phyloP scores from a whole-genome alignment of 345 rosid genomes.

The Angophora floribunda region DNA sequence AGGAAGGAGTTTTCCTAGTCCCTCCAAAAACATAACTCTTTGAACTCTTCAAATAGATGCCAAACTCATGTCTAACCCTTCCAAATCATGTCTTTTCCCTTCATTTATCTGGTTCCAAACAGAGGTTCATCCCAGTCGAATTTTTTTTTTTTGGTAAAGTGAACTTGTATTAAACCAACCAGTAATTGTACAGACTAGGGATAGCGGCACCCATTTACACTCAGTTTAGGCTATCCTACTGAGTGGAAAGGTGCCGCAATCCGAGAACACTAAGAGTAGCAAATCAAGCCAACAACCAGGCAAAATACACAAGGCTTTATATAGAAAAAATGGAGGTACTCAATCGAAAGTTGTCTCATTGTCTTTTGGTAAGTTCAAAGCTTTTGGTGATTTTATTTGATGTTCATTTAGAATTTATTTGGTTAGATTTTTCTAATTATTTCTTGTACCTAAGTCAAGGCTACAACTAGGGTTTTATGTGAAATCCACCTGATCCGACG shows the following conservation, averaged over 20 bases:
- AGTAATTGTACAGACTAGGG: no score
- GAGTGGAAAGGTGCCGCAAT: no score
- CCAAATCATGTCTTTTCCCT: not conserved
- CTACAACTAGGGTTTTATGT: not conserved
- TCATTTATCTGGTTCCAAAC: not conserved
- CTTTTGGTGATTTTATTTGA: not conserved
- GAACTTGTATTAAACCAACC: no score
- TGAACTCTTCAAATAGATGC: not conserved
- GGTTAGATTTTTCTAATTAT: not conserved
- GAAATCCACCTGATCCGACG: not conserved
- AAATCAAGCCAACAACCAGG: no score
- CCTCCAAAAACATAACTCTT: not conserved
- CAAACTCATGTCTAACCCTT: fast-evolving
- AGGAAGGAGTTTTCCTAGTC: not conserved
- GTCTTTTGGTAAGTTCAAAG: not conserved
- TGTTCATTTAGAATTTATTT: no score
- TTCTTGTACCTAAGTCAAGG: not conserved
- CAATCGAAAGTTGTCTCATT: not conserved
- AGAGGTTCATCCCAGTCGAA: not conserved
- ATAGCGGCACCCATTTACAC: no score
- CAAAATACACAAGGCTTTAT: no score
- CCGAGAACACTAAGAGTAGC: no score
- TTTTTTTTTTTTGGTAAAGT: no score
- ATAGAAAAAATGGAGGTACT: no score
- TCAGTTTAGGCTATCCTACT: no score